Conservation (phyloP, 1,284 basidiomycete species). For the Coriolopsis trogii region DNA sequence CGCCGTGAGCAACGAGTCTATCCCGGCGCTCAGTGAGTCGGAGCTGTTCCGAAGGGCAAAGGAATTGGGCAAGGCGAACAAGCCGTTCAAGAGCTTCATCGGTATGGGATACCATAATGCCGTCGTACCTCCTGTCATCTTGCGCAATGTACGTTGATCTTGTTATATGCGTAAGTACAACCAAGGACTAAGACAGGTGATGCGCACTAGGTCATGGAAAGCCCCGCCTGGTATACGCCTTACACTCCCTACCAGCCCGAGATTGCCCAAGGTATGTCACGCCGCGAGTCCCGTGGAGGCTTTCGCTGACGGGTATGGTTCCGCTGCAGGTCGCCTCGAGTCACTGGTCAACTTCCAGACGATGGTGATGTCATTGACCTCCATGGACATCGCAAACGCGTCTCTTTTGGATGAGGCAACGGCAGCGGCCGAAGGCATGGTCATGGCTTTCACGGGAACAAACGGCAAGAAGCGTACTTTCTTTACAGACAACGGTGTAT, state of each 20-base stretch:
- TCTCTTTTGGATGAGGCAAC: constrained; percentile 92
- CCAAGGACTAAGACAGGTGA: background rate
- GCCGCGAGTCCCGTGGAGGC: background rate
- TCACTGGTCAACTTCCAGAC: constrained; percentile 98
- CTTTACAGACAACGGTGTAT: constrained; percentile 81
- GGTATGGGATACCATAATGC: constrained; percentile 98
- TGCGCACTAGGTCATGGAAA: constrained; percentile 81
- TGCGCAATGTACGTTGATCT: constrained; percentile 75
- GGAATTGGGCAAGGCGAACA: constrained; percentile 79
- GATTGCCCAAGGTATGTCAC: constrained; percentile 79
- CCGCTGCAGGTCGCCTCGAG: constrained; percentile 79
- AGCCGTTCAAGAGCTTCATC: constrained; percentile 89
- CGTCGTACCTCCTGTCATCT: constrained; percentile 90
- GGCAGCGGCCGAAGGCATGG: constrained; percentile 92
- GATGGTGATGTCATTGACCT: constrained; percentile 93
- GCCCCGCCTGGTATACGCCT: constrained; percentile 98
- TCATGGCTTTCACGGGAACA: constrained; percentile 73
- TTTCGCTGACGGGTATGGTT: constrained; percentile 3
- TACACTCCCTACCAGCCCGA: constrained; percentile 96
- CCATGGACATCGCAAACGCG: constrained; percentile 94
- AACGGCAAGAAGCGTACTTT: constrained; percentile 83
- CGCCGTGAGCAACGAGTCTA: constrained; percentile 66
- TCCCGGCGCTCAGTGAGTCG: constrained; percentile 83
- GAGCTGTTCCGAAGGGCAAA: constrained; percentile 82
- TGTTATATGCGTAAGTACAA: background rate